A percentile compares a stretch with the other conserved stretches of the same genome.
These are phyloP conservation scores for Pyrenula massariospora DNA, from an alignment of 495 filamentous ascomycete genomes.

Conservation along the genomic window DNA sequence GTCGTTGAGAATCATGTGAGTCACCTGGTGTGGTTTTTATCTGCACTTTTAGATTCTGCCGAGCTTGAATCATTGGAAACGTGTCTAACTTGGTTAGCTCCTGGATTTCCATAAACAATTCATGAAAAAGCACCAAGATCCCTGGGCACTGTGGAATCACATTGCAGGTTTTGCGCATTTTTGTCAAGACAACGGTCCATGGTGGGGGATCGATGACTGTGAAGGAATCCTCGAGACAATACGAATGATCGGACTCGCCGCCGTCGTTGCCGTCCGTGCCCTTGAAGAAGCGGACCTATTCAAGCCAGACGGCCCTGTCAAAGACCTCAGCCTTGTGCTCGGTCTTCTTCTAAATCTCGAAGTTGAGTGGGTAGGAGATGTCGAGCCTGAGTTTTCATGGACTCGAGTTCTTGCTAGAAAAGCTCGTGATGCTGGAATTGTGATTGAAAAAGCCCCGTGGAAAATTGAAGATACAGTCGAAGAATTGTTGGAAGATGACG, in stretches of 20 bases:
- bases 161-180: constrained; percentile 7
- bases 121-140: too few species aligned
- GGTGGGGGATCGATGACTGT: constrained; percentile 14
- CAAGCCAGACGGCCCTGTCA: constrained; percentile 17
- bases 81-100: too few species aligned
- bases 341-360: constrained; percentile 11
- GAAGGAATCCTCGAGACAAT: constrained; percentile 7
- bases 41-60: constrained; percentile 24
- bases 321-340: constrained; percentile 21
- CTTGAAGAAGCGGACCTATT: constrained; percentile 17
- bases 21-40: too few species aligned
- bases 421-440: too few species aligned
- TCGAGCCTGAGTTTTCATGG: constrained; percentile 8
- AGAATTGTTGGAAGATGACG: constrained; percentile 3
- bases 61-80: constrained; percentile 13
- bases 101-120: too few species aligned
- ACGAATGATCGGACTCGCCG: constrained; percentile 14
- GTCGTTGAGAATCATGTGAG: constrained; percentile 28
- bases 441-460: too few species aligned
- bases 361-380: constrained; percentile 4
- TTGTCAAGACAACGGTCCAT: not conserved
- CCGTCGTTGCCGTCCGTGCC: constrained; percentile 17
- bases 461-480: constrained; percentile 3
- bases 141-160: constrained; percentile 4
- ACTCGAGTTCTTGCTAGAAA: too few species aligned